phyloP scores from a whole-genome alignment of 2,329 filamentous ascomycete genomes.

The Metarhizium anisopliae region DNA sequence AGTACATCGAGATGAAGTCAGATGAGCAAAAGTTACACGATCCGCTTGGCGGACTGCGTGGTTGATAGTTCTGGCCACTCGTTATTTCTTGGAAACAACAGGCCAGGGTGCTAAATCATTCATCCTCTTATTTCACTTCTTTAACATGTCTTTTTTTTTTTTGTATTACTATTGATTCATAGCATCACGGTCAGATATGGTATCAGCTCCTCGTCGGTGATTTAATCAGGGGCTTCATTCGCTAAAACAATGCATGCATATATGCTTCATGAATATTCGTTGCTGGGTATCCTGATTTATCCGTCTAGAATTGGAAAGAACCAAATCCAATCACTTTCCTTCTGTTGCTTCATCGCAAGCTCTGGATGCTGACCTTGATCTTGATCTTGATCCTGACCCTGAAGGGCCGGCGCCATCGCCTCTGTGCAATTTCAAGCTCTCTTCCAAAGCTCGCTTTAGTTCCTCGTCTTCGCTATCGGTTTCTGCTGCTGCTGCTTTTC shows the following conservation, averaged over 20 bases:
- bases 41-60: slow-evolving; percentile 6
- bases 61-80: not conserved
- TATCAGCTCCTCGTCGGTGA: too few relatives aligned
- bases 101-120: too few relatives aligned
- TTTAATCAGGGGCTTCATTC: too few relatives aligned
- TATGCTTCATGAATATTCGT: not conserved
- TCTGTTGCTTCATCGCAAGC: not conserved
- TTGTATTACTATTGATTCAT: not conserved
- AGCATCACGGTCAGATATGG: too few relatives aligned
- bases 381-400: not conserved
- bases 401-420: slow-evolving; percentile 18
- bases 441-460: slow-evolving; percentile 43
- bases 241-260: not conserved
- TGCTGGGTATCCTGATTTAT: slow-evolving; percentile 4
- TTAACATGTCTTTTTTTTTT: not conserved
- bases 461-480: slow-evolving; percentile 43
- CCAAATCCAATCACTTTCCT: not conserved
- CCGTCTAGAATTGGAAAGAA: not conserved
- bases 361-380: not conserved
- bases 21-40: slow-evolving; percentile 7
- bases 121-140: too few relatives aligned
- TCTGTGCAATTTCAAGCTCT: slow-evolving; percentile 39
- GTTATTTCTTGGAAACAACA: too few relatives aligned
- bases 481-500: slow-evolving; percentile 15
- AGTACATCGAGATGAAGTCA: slow-evolving; percentile 2